phyloP scores from a whole-genome alignment of 2,329 filamentous ascomycete species.

The Cryphonectria radicalis region DNA sequence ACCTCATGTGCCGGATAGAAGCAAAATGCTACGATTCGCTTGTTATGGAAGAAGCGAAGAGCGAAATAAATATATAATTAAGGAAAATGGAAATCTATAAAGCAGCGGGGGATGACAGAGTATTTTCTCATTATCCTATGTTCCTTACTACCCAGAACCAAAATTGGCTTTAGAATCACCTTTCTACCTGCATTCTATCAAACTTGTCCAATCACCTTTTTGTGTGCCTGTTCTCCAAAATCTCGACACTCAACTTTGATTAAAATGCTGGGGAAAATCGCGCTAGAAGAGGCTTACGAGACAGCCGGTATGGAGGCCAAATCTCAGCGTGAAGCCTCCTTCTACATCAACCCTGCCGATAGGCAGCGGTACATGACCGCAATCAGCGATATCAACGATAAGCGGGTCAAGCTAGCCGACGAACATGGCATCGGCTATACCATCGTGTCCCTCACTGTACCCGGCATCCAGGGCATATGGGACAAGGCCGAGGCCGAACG shows the following conservation, averaged over 20 bases:
- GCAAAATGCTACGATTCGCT: constrained; percentile 4
- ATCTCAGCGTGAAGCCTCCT: constrained; percentile 22
- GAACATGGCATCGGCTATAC: constrained; percentile 52
- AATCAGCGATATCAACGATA: constrained; percentile 31
- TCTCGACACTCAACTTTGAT: too few relatives aligned
- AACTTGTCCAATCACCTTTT: background rate
- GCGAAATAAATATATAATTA: background rate
- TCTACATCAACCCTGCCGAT: constrained; percentile 22
- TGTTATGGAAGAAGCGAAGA: background rate
- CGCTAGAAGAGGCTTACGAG: constrained; percentile 27
- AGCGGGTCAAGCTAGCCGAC: constrained; percentile 35
- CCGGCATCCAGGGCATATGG: constrained; percentile 51
- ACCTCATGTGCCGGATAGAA: background rate
- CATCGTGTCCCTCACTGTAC: constrained; percentile 53
- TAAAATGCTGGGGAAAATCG: constrained; percentile 27
- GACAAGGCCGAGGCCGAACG: constrained; percentile 47
- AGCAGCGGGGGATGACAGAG: background rate
- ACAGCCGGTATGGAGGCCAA: constrained; percentile 25
- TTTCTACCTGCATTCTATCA: background rate
- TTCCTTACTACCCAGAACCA: background rate
- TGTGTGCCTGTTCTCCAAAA: background rate
- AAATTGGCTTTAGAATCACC: background rate
- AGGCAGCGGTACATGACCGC: constrained; percentile 22
- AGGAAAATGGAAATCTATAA: background rate
- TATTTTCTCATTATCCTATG: background rate